Evolutionary conservation across 495 filamentous ascomycete genomes (phyloP).

Genomic region (Cercophora scortea): DNA sequence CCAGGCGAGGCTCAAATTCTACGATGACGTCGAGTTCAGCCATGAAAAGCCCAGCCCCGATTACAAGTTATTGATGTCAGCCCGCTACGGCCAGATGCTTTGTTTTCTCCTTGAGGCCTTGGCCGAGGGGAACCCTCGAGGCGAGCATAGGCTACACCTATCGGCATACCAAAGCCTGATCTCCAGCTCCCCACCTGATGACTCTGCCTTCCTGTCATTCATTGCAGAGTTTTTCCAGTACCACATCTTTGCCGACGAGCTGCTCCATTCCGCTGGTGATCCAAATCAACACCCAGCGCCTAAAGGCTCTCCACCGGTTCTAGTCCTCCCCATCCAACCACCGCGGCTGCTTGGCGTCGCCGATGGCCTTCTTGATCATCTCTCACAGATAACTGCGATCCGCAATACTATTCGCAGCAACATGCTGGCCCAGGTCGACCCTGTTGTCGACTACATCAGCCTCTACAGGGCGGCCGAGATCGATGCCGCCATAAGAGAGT

Average conservation of each 20-base stretch:
- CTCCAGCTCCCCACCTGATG: conserved; percentile 46
- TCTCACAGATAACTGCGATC: conserved; percentile 72
- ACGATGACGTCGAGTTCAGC: conserved; percentile 32
- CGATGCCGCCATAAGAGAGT: conserved; percentile 66
- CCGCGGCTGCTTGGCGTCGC: conserved; percentile 77
- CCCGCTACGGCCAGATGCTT: conserved; percentile 65
- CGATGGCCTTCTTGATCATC: conserved; percentile 74
- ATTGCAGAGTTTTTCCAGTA: conserved; percentile 92
- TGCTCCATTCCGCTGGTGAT: conserved; percentile 53
- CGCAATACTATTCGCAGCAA: conserved; percentile 68
- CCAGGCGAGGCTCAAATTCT: conserved; percentile 51
- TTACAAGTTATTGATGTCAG: conserved; percentile 48
- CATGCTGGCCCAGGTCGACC: conserved; percentile 53
- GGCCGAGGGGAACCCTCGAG: conserved; percentile 66
- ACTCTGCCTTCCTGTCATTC: conserved; percentile 66
- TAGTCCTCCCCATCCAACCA: conserved; percentile 65
- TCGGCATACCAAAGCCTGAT: conserved; percentile 67
- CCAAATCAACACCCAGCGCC: conserved; percentile 19
- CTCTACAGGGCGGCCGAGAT: conserved; percentile 71
- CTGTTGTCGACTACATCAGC: conserved; percentile 46
- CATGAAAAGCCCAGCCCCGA: conserved; percentile 20
- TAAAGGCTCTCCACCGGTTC: conserved; percentile 48
- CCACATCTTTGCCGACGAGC: conserved; percentile 73
- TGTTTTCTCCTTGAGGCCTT: conserved; percentile 76
- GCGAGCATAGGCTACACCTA: conserved; percentile 77